Evolutionary conservation across 192 early-diverging fungal species (phyloP), one percentile per base, ranked within the genome.

Genomic region (Cladochytrium replicatum): DNA sequence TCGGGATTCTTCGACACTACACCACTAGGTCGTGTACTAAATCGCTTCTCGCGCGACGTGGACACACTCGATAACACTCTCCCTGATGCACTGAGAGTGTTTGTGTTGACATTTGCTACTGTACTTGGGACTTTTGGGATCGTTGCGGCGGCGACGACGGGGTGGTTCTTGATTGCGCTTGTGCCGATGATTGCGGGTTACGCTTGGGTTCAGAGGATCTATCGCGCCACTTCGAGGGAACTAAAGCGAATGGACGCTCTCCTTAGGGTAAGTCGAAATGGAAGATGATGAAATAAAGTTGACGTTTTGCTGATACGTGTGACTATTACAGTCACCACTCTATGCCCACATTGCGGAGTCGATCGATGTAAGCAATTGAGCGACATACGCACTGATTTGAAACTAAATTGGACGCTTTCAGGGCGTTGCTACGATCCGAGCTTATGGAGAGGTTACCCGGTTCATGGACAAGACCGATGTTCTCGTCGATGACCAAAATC

Each of bases 11-110:
- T 77, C 17, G 34, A 70, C 30, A 75, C 71, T 7, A 83, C 78
- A 0, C 81, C 81, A 11, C 23, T 79, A 3, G 83, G 83, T 9
- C 69, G 75, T 21, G 76, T 86, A 43, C 60, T 83, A 42, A 68
- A 72, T 43, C 54, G 67, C 3, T 60, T 78, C 50, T 70, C 72
- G 15, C 73, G 72, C 42, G 79, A 90, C 58, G 59, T 77, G 6
- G 75, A 82, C 54, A 61, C 68, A 6, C 61, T 78, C 34, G 82
- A 87, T 47, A 80, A 79, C 43, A 52, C 75, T 27, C 52, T 91
- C 2, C 60, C 80, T 25, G 66, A 75, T 22, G 47, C 60, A 2
- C 64, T 77, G 40, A 63, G 79, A 27, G 75, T 72, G 46, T 76
- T 82, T 22, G 47, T 75, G 11, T 57, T 49, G 19, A 79, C 68